A percentile compares a stretch with the other conserved stretches of the same genome.
Conservation (phyloP, 2,329 filamentous ascomycete genomes). For the Dactylonectria macrodidyma region DNA sequence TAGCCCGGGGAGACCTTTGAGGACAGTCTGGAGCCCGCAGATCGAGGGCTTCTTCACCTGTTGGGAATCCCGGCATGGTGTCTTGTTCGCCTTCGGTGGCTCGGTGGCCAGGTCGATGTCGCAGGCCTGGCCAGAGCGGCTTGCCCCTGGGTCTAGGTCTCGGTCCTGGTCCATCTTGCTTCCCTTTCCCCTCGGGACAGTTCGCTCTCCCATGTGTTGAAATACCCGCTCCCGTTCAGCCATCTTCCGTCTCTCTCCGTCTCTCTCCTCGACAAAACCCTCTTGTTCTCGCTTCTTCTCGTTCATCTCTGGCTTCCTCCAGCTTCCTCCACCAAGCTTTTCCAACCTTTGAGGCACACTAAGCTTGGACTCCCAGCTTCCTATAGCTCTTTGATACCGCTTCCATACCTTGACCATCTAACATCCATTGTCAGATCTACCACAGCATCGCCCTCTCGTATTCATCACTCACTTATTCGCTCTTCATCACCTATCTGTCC, state of each 20-base stretch:
- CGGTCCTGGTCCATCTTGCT: slow-evolving; percentile 24
- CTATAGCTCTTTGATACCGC: not conserved
- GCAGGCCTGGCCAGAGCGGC: slow-evolving; percentile 29
- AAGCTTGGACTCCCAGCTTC: not conserved
- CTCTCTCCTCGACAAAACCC: slow-evolving; percentile 24
- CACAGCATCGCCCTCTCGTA: not conserved
- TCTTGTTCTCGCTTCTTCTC: slow-evolving; percentile 18
- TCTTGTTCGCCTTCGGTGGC: slow-evolving; percentile 31
- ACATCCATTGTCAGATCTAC: slow-evolving; percentile 12
- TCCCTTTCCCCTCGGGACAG: slow-evolving; percentile 31
- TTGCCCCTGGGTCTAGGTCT: slow-evolving; percentile 18
- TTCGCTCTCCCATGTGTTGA: slow-evolving; percentile 24
- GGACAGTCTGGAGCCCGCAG: slow-evolving; percentile 9
- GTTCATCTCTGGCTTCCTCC: not conserved
- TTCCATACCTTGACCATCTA: not conserved
- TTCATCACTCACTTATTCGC: slow-evolving; percentile 13
- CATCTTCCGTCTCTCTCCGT: slow-evolving; percentile 19
- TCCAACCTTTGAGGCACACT: slow-evolving; percentile 1
- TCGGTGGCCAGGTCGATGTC: slow-evolving; percentile 30
- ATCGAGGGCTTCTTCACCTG: slow-evolving; percentile 24
- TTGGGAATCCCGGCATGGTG: slow-evolving; percentile 27
- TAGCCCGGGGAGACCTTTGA: slow-evolving; percentile 20
- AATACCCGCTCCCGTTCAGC: slow-evolving; percentile 33
- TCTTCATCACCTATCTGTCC: not conserved
- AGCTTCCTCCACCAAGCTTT: slow-evolving; percentile 3